A percentile compares a stretch with the other conserved stretches of the same genome.
Evolutionary conservation across 2,329 filamentous ascomycete species (phyloP).

Genomic region (Zymoseptoria passerinii): DNA sequence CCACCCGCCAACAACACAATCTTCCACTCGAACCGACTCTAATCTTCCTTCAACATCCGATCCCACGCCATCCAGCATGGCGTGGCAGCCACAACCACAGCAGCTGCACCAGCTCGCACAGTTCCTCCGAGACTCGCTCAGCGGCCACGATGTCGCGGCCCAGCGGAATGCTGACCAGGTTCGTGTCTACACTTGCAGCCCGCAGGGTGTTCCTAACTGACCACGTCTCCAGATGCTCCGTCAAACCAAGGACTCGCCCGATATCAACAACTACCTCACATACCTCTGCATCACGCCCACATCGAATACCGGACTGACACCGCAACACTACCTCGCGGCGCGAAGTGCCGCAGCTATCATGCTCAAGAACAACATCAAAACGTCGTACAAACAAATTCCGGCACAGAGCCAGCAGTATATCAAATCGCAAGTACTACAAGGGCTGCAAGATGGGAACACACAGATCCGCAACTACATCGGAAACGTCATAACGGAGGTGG

Average conservation of each 20-base stretch:
- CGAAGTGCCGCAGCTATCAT: slow-evolving; percentile 85
- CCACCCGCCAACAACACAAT: neutral
- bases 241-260: slow-evolving; percentile 78
- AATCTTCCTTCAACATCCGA: neutral
- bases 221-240: slow-evolving; percentile 69
- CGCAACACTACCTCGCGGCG: slow-evolving; percentile 60
- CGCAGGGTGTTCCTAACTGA: slow-evolving; percentile 1
- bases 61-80: slow-evolving; percentile 51
- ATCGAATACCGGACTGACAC: slow-evolving; percentile 50
- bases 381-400: slow-evolving; percentile 66
- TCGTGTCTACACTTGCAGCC: slow-evolving; percentile 35
- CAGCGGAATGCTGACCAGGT: slow-evolving; percentile 88
- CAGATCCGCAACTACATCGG: slow-evolving; percentile 86
- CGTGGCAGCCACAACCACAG: slow-evolving; percentile 85
- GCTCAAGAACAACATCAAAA: slow-evolving; percentile 86
- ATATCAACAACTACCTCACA: slow-evolving; percentile 95
- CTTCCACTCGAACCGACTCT: neutral
- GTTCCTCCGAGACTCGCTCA: slow-evolving; percentile 86
- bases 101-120: slow-evolving; percentile 81
- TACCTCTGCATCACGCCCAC: slow-evolving; percentile 71
- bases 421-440: slow-evolving; percentile 67
- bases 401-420: slow-evolving; percentile 66
- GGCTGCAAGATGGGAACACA: slow-evolving; percentile 69
- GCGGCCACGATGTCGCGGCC: slow-evolving; percentile 66
- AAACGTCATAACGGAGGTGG: slow-evolving; percentile 87